Evolutionary conservation across 140 eudicot species (phyloP).

Genomic region (Artemisia princeps): DNA sequence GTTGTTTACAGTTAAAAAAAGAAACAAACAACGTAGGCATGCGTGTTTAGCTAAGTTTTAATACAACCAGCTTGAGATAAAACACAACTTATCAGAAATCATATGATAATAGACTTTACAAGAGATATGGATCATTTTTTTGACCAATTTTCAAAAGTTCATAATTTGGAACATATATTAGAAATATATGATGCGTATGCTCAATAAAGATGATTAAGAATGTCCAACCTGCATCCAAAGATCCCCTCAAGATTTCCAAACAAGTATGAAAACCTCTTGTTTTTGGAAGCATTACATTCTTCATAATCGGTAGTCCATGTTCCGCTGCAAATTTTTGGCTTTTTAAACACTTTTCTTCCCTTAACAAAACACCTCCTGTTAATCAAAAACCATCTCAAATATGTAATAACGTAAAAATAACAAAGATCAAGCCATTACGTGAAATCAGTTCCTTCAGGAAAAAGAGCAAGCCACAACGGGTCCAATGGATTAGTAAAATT

Average conservation of each 20-base stretch:
- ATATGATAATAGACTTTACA: no score
- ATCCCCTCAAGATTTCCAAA: slow-evolving; percentile 52
- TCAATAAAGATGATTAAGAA: not conserved
- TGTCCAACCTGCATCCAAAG: slow-evolving; percentile 77
- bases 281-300: slow-evolving; percentile 79
- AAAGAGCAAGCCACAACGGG: slow-evolving; percentile 82
- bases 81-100: no score
- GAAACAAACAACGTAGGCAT: no score
- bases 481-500: slow-evolving; percentile 45
- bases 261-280: slow-evolving; percentile 72
- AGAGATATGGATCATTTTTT: no score
- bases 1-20: no score
- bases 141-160: not conserved
- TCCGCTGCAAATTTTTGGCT: slow-evolving; percentile 74
- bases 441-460: slow-evolving; percentile 91
- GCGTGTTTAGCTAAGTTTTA: no score
- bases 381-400: not conserved
- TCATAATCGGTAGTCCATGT: slow-evolving; percentile 62
- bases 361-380: slow-evolving; percentile 11
- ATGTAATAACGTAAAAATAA: not conserved
- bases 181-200: not conserved
- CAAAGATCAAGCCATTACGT: slow-evolving; percentile 39
- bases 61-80: no score
- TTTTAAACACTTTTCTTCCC: slow-evolving; percentile 62
- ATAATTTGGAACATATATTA: not conserved